These are phyloP conservation scores for Endocalyx cinctus DNA, from an alignment of 2,329 filamentous ascomycete genomes.

Conservation along the genomic window DNA sequence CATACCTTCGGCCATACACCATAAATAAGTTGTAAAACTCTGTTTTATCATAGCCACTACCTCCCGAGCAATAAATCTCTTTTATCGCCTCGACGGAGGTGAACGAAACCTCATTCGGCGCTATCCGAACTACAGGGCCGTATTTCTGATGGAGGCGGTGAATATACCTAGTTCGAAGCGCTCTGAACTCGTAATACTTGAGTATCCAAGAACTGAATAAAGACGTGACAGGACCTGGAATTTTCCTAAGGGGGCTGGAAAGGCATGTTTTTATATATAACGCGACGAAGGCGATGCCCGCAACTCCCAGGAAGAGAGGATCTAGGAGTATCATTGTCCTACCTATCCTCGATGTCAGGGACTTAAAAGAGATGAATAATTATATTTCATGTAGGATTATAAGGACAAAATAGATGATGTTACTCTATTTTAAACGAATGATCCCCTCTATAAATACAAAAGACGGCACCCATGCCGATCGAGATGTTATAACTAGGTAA, in stretches of 20 bases:
- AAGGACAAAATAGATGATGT: not conserved
- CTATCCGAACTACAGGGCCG: constrained; percentile 53
- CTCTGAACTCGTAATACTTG: constrained; percentile 53
- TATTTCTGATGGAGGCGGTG: constrained; percentile 51
- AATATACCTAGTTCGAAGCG: constrained; percentile 48
- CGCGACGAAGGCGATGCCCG: constrained; percentile 9
- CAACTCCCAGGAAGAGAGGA: constrained; percentile 12
- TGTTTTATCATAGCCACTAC: constrained; percentile 62
- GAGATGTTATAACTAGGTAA: no score
- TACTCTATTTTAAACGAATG: no score
- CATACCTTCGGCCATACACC: constrained; percentile 51
- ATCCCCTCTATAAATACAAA: no score
- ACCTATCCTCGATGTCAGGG: no score
- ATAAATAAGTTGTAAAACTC: constrained; percentile 60
- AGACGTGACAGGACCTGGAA: constrained; percentile 46
- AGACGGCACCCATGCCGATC: no score
- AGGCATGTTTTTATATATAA: constrained; percentile 24
- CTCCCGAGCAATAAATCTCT: constrained; percentile 58
- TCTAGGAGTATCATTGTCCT: constrained; percentile 22
- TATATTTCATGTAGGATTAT: no score
- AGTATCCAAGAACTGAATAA: constrained; percentile 46
- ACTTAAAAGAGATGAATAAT: no score
- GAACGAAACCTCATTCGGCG: constrained; percentile 56
- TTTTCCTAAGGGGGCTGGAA: constrained; percentile 32
- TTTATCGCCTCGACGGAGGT: constrained; percentile 52